Evolutionary conservation across 306 rosid species (phyloP), one percentile per base, ranked within the genome.

Genomic region (Sicyos baderoa): DNA sequence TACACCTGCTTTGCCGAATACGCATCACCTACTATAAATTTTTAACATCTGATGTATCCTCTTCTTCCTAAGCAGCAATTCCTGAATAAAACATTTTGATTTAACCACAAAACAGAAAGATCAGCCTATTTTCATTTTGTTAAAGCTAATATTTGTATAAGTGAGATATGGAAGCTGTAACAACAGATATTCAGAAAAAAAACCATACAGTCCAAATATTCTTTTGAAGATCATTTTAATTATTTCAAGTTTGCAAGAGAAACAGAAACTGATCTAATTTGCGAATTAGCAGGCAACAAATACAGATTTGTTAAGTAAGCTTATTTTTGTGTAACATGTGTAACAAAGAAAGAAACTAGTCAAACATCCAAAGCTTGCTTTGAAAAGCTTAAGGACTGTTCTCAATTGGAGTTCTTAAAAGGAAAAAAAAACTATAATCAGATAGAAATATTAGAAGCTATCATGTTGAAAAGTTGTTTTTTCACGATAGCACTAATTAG

Each of bases 11-110:
- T 82, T 82, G 71, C 50, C 79, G 64, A 76, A 81, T 69, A 77
- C 69, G 58, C 75, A 32, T 80, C 84, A 69, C 54, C 78, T 81
- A 70, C 72, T 71, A 72, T 69, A 76, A 54, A 17, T 51, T 64
- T 25, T 73, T 79, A 48, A 52, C 59, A 18, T 68, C 75, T 56
- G 68, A 75, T 25, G 48, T 65, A 62, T 66, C 76, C 44, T 65
- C 71, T 77, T 59, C 86, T 86, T 76, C 91, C 88, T 86, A 86
- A 15, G 91, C 86, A 77, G 89, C 91, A 79, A 88, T 84, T 76
- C 91, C 95, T 88, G 91, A 78, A 81, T 52, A 79, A 37, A 76
- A 74, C 35, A 69, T 65, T n/a, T n/a, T n/a, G n/a, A n/a, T n/a
- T 45, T 45, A 13, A 12, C 18, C 18, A 65, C 9, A 17, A 37